Evolutionary conservation across 345 rosid species (phyloP), one percentile per base, ranked within the genome.

Genomic region (Cardamine chenopodiifolia): DNA sequence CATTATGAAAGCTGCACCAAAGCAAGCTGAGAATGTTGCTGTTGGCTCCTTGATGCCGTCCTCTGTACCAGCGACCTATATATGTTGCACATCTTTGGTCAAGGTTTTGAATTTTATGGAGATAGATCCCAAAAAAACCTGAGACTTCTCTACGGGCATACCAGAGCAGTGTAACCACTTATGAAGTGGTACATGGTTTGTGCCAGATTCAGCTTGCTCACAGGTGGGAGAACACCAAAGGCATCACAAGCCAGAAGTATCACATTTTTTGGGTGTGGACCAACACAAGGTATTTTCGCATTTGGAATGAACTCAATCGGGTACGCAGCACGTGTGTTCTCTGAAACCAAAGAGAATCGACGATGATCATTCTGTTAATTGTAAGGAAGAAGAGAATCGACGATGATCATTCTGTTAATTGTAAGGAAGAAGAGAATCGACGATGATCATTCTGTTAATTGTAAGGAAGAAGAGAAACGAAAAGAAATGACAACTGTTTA

Each of bases 111-210:
- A 28, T 9, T n/a, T 53, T 19, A 68, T n/a, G 29, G 12, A 60
- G 31, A 61, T n/a, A 26, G 15, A 32, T 17, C 9, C 42, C 49
- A n/a, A 13, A 45, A 32, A 12, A 26, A 10, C 14, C 18, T 15
- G 8, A 9, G 15, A 54, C 13, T 19, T 20, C 10, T 23, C 26
- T 68, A 3, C 2, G 7, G 18, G 7, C 55, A 20, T 86, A 93
- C 96, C 88, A 94, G 75, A 76, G 98, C 98, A 63, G 98, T 94
- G 84, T 94, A 94, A 64, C 98, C 97, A 70, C 97, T 94, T 57
- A 91, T 94, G 87, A 94, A 91, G 76, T 94, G 98, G 86, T 91
- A 91, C 97, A 94, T 94, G 70, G 98, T 87, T 73, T 91, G 97
- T 17, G 97, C 91, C 74, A 91, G 82, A 77, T 45, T 87, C 76